A percentile compares a stretch with the other conserved stretches of the same genome.
Conservation (phyloP, 192 early-diverging fungal species). For the Chytriomyces sp. region DNA sequence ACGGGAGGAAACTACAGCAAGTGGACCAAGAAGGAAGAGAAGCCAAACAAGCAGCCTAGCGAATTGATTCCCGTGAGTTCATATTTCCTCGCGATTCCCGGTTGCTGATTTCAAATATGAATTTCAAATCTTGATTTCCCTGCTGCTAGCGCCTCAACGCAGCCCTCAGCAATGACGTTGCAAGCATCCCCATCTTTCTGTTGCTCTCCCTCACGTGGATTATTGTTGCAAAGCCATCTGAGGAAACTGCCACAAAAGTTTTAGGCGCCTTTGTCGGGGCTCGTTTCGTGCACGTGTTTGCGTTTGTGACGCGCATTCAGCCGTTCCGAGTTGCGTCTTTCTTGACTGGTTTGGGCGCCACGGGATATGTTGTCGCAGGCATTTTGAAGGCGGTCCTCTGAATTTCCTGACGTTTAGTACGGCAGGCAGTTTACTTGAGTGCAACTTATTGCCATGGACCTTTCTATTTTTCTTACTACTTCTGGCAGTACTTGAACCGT, state of each 20-base stretch:
- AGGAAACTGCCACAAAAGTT: not conserved
- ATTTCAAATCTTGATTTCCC: no score
- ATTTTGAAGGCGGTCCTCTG: not conserved
- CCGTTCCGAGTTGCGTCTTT: not conserved
- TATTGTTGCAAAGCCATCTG: not conserved
- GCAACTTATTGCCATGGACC: no score
- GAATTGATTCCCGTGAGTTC: no score
- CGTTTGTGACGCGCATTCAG: constrained; percentile 19
- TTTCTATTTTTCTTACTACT: no score
- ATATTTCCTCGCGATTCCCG: no score
- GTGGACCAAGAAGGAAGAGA: not conserved
- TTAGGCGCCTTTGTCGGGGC: constrained; percentile 2
- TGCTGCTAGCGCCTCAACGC: no score
- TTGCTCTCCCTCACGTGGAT: constrained; percentile 27
- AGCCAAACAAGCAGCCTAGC: no score
- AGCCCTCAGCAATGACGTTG: not conserved
- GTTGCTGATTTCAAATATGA: no score
- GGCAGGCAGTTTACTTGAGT: no score
- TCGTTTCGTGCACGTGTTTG: constrained; percentile 8
- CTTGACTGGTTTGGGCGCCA: not conserved
- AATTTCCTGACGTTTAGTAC: not conserved
- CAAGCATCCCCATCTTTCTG: constrained; percentile 4
- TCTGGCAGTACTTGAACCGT: no score
- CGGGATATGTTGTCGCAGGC: not conserved
- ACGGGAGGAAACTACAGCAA: not conserved